Base-by-base conservation (phyloP, 1,139 yeast species). In the Candida sp. region DNA sequence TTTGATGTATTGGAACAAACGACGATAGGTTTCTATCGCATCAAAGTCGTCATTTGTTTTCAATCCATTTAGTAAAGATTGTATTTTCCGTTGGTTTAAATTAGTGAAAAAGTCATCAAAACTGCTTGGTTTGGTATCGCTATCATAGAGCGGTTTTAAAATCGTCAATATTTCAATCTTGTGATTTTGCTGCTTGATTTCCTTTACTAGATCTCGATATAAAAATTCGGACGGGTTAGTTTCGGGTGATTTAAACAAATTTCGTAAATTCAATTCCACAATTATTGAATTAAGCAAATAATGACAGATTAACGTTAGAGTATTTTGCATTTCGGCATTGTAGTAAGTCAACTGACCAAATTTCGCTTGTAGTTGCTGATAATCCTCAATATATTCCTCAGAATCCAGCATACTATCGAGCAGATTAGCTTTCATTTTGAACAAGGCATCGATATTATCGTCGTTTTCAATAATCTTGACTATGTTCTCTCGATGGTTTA, bases 231-330 rank as follows among this genome's bases (percentile, higher is more conserved):
- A 12, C 42, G 43, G 9, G 43, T 40, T 21, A 33, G 27, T 35
- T 40, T 41, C 21, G 32, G 52, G 54, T 22, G 49, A 44, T 4
- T 45, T 36, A 27, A 60, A 48, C 21, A 54, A 36, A 12, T 51
- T 51, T 8, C 60, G 49, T 1, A 63, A 38, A 45, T 63, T 63
- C 34, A 64, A 40, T 41, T 67, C 69, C 8, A 62, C 57, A 30
- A 64, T 42, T 1, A 64, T 43, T 2, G 63, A 44, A 41, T 60
- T 64, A 15, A 65, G 38, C 15, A 52, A 25, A 8, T 43, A 46
- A n/a, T 37, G 43, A 21, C 45, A 39, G 2, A 63, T 43, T 3
- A 60, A 44, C 43, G 52, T 45, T 4, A 65, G 47, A 3, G 64
- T 50, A 33, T 56, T 56, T 40, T 54, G 51, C 38, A 62, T 55